Base-by-base conservation (phyloP, 768 basidiomycete genomes). In the Hortiboletus flavorubellus region DNA sequence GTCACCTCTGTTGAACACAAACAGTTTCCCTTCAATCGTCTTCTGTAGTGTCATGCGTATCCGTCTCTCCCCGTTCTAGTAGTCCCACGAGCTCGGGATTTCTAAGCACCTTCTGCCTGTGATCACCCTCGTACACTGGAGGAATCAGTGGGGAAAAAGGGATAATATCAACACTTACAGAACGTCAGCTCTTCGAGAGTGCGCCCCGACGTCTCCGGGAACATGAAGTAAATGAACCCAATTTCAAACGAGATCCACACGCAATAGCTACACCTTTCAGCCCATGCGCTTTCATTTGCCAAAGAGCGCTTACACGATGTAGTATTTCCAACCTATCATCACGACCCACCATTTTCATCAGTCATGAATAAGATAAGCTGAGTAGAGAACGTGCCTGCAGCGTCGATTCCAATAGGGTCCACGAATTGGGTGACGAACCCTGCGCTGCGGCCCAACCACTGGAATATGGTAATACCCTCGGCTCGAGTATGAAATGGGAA, bases 401-500 rank as follows among this genome's bases (percentile, higher is more conserved):
- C 21, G 21, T 21, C 21, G 21, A 21, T 21, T 21, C 21, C 21
- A 21, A 65, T 66, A 1, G 64, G 64, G 41, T 60, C 26, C 2
- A 66, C 49, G 11, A 65, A 46, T 9, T 54, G 51, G 15, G 6
- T 37, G 23, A 60, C 11, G 41, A 66, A 66, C 18, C n/a, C 54
- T 5, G 37, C 58, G 2, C 74, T 67, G 14, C 84, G 79, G 42
- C 77, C 73, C 67, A 79, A 82, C 75, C 77, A 81, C 59, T 86
- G 82, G 73, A 82, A 85, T 16, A 86, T 63, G 3, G 84, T 71
- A 49, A 86, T 78, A 37, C 85, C 85, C 65, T 78, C 80, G 1
- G 85, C 77, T 51, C 85, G 81, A 29, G 76, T 76, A 55, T 82
- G 79, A 68, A 75, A 86, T 0, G 85, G 85, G 75, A 86, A 86